Conservation (phyloP, 768 basidiomycete genomes). For the Phaeotremella fagi region DNA sequence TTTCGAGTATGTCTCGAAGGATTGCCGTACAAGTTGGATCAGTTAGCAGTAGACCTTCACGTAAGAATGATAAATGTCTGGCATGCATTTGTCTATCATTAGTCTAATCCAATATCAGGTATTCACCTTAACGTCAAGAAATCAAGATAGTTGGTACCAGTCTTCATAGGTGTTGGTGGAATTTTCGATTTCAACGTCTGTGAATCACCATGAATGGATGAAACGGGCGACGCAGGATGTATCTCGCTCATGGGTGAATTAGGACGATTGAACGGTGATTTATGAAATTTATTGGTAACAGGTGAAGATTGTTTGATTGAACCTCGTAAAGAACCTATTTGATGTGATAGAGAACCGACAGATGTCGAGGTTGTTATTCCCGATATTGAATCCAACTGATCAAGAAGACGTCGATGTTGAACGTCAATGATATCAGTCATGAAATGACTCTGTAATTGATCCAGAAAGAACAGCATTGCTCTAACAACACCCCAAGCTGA, state of each 20-base stretch:
- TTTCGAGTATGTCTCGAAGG: conserved; percentile 68
- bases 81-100: conserved; percentile 64
- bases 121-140: conserved; percentile 65
- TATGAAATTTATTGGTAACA: neutral
- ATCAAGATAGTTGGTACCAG: conserved; percentile 57
- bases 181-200: conserved; percentile 14
- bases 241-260: neutral
- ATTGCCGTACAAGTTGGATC: conserved; percentile 61
- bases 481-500: conserved; percentile 82
- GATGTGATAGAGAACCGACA: conserved; percentile 7
- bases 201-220: conserved; percentile 9
- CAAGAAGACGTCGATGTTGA: conserved; percentile 70
- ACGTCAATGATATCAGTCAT: conserved; percentile 86
- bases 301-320: neutral
- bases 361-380: neutral
- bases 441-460: conserved; percentile 73
- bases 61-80: conserved; percentile 70
- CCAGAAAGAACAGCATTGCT: conserved; percentile 88
- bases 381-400: conserved; percentile 43
- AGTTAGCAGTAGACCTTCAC: conserved; percentile 72
- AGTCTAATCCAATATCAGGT: neutral
- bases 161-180: conserved; percentile 20
- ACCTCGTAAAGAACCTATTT: conserved; percentile 13
- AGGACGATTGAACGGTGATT: neutral
- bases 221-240: neutral